Evolutionary conservation across 495 filamentous ascomycete species (phyloP).

Genomic region (Trichoderma gamsii): DNA sequence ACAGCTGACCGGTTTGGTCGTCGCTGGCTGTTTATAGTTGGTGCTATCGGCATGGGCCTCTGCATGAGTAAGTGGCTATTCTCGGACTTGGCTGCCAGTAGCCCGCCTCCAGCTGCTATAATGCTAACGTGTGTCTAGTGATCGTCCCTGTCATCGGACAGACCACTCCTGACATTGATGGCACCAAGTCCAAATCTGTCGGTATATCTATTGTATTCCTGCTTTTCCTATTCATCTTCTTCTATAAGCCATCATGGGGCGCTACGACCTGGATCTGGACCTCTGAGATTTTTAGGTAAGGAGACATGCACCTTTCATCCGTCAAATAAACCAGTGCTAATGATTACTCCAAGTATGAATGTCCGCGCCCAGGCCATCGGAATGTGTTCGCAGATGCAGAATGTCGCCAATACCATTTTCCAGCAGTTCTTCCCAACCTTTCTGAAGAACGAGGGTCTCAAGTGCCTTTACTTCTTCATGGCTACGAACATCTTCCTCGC

Average conservation of each 20-base stretch:
- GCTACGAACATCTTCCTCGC: constrained; percentile 49
- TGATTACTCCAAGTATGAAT: constrained; percentile 44
- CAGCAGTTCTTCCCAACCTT: constrained; percentile 65
- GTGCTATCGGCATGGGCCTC: constrained; percentile 42
- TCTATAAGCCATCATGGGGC: constrained; percentile 66
- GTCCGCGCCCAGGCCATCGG: constrained; percentile 62
- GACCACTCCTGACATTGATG: constrained; percentile 42
- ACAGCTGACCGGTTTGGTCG: constrained; percentile 51
- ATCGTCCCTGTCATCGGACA: constrained; percentile 55
- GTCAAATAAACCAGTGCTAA: neutral
- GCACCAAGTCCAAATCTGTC: constrained; percentile 49
- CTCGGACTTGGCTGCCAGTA: neutral
- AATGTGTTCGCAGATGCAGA: constrained; percentile 61
- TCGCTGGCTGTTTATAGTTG: constrained; percentile 46
- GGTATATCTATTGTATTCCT: constrained; percentile 60
- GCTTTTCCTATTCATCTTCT: constrained; percentile 59
- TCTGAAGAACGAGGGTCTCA: constrained; percentile 49
- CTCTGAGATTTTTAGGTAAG: constrained; percentile 47
- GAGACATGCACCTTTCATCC: neutral
- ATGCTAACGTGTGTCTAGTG: constrained; percentile 22
- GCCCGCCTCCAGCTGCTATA: neutral
- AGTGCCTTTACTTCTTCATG: constrained; percentile 41
- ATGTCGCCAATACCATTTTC: constrained; percentile 59
- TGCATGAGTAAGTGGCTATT: constrained; percentile 31
- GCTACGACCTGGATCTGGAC: constrained; percentile 65